These are phyloP conservation scores for Circinella minor DNA, from an alignment of 371 early-diverging fungal species.

Conservation along the genomic window DNA sequence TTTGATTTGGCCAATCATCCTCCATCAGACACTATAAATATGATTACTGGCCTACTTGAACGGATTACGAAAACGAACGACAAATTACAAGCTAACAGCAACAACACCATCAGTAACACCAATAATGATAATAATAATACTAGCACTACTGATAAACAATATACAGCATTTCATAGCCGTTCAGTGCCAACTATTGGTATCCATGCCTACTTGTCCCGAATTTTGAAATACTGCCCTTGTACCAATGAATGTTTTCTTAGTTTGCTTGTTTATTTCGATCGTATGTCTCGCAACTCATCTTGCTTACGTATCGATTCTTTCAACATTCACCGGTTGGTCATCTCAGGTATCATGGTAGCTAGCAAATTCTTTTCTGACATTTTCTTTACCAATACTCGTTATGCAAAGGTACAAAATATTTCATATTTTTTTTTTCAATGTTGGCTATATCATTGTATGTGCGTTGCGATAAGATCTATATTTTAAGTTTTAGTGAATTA, in stretches of 20 bases:
- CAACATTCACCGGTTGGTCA: slow-evolving; percentile 83
- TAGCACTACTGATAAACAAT: slow-evolving; percentile 14
- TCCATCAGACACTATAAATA: slow-evolving; percentile 43
- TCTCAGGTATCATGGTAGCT: slow-evolving; percentile 70
- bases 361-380: slow-evolving; percentile 82
- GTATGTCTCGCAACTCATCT: slow-evolving; percentile 66
- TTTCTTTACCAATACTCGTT: slow-evolving; percentile 81
- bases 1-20: slow-evolving; percentile 50
- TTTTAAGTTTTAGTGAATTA: slow-evolving; percentile 10
- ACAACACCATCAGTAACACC: too few species aligned
- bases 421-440: not conserved
- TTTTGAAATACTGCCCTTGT: slow-evolving; percentile 85
- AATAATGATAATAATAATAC: too few species aligned
- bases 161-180: slow-evolving; percentile 74
- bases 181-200: slow-evolving; percentile 83
- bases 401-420: slow-evolving; percentile 59
- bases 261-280: slow-evolving; percentile 76
- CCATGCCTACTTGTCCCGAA: slow-evolving; percentile 70
- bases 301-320: slow-evolving; percentile 67
- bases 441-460: too few species aligned
- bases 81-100: slow-evolving; percentile 24
- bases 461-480: slow-evolving; percentile 1
- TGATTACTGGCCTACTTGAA: slow-evolving; percentile 44
- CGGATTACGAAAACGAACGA: slow-evolving; percentile 52
- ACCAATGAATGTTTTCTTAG: slow-evolving; percentile 79